Conservation (phyloP, 2,329 filamentous ascomycete genomes). For the Apiospora arundinis region DNA sequence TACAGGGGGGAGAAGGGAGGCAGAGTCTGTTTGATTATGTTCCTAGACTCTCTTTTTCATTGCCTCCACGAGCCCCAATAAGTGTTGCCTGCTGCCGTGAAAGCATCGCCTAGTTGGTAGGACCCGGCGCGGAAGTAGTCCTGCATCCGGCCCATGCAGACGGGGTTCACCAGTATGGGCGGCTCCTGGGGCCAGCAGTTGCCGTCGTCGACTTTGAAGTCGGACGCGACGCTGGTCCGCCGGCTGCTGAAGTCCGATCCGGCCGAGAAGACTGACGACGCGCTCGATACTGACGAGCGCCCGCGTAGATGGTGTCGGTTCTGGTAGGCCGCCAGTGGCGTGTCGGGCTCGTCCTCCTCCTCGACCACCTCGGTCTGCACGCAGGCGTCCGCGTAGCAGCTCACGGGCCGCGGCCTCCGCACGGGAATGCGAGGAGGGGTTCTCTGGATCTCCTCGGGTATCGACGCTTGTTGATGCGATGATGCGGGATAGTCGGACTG, state of each 20-base stretch:
- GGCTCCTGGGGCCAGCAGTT: neutral
- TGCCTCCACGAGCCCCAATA: constrained; percentile 22
- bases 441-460: neutral
- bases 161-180: constrained; percentile 31
- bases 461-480: neutral
- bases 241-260: constrained; percentile 30
- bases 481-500: neutral
- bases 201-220: constrained; percentile 13
- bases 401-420: constrained; percentile 21
- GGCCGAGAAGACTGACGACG: constrained; percentile 29
- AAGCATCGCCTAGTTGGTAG: constrained; percentile 36
- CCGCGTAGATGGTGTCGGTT: constrained; percentile 18
- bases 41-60: neutral
- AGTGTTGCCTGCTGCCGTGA: constrained; percentile 27
- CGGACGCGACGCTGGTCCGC: constrained; percentile 33
- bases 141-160: constrained; percentile 42
- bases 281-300: constrained; percentile 28
- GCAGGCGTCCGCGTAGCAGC: constrained; percentile 35
- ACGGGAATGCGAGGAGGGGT: neutral
- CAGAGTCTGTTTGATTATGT: neutral
- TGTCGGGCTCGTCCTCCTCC: constrained; percentile 13
- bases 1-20: neutral
- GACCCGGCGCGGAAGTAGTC: constrained; percentile 38
- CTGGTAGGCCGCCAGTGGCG: neutral
- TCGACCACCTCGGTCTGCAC: constrained; percentile 36